Percentiles rank a stretch among this genome's conserved stretches.
phyloP scores from a whole-genome alignment of 1,139 yeast genomes.

The Arxiozyma slooffiae region DNA sequence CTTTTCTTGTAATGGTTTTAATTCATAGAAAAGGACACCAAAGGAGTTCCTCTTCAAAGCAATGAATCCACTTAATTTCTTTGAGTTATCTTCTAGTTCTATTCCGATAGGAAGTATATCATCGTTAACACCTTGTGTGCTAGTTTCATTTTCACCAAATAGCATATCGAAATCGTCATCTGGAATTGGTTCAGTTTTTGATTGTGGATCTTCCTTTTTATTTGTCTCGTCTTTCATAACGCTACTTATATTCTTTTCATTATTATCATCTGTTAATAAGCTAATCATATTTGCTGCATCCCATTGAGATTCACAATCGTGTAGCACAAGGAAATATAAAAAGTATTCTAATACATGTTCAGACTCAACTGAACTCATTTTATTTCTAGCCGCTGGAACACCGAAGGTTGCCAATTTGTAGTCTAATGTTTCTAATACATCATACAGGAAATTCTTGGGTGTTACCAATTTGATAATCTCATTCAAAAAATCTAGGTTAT shows the following conservation, averaged over 20 bases:
- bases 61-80: slow-evolving; percentile 6
- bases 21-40: slow-evolving; percentile 20
- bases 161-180: slow-evolving; percentile 31
- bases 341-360: slow-evolving; percentile 25
- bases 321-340: slow-evolving; percentile 26
- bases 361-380: slow-evolving; percentile 17
- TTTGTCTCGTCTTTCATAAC: slow-evolving; percentile 3
- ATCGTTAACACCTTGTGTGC: slow-evolving; percentile 21
- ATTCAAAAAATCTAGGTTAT: slow-evolving; percentile 26
- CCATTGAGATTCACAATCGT: slow-evolving; percentile 20
- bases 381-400: slow-evolving; percentile 20
- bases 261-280: slow-evolving; percentile 14
- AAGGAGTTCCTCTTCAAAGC: slow-evolving; percentile 20
- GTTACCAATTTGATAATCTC: slow-evolving; percentile 23
- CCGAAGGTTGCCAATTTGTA: too few relatives aligned
- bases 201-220: slow-evolving; percentile 11
- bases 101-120: slow-evolving; percentile 10
- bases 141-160: slow-evolving; percentile 29
- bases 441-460: slow-evolving; percentile 23
- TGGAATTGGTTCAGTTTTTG: slow-evolving; percentile 15
- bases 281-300: slow-evolving; percentile 21
- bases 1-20: slow-evolving; percentile 12
- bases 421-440: slow-evolving; percentile 23
- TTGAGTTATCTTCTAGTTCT: slow-evolving; percentile 6
- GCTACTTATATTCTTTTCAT: background rate